Evolutionary conservation across 768 basidiomycete species (phyloP).

Genomic region (Suillus subalutaceus): DNA sequence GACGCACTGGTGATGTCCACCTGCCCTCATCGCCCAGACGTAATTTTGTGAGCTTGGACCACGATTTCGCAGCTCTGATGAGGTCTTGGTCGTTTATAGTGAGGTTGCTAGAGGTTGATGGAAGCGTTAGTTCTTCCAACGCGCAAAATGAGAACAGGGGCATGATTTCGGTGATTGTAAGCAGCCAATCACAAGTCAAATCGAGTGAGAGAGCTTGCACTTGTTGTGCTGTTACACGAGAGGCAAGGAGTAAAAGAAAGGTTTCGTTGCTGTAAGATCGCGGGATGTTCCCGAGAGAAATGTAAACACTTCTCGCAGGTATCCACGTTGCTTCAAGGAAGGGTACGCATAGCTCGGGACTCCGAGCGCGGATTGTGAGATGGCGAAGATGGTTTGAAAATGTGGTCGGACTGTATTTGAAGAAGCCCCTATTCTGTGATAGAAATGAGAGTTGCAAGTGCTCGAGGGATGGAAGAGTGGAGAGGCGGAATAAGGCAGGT

Average conservation of each 20-base stretch:
- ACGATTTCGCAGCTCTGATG: not conserved
- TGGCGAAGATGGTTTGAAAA: not conserved
- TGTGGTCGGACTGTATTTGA: not conserved
- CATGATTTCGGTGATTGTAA: not conserved
- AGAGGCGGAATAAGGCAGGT: not conserved
- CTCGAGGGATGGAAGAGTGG: not conserved
- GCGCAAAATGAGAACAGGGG: not conserved
- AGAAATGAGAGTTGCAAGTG: not conserved
- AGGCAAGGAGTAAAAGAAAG: not conserved
- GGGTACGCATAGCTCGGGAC: not conserved
- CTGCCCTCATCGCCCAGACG: not conserved
- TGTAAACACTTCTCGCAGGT: not conserved
- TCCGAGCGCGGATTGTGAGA: not conserved
- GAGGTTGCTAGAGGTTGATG: not conserved
- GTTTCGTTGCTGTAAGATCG: conserved; percentile 19
- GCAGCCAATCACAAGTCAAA: not conserved
- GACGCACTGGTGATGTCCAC: not conserved
- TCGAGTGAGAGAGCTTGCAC: not conserved
- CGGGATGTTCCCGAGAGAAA: not conserved
- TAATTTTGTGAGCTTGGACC: not conserved
- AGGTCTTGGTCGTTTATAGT: not conserved
- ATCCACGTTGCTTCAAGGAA: not conserved
- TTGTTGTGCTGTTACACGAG: not conserved
- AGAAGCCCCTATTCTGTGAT: not conserved
- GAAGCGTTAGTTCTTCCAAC: not conserved